phyloP scores from a whole-genome alignment of 805 yeast genomes.

The Pichia rugopelliculosa region DNA sequence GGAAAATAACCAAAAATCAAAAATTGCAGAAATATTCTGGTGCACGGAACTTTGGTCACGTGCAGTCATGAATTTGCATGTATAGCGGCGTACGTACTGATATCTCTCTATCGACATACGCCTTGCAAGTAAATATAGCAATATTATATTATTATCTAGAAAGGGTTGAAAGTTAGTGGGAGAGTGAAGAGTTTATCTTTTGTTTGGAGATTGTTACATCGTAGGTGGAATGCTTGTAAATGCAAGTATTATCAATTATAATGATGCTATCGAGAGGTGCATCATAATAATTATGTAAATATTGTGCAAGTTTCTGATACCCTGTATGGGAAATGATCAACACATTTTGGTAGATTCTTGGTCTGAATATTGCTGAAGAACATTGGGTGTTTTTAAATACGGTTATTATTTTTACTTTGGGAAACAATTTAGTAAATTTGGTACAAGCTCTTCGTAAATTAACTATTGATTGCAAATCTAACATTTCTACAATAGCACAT shows the following conservation, averaged over 20 bases:
- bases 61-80: not conserved
- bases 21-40: too few species aligned
- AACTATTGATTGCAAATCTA: not conserved
- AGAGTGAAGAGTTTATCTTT: not conserved
- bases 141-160: too few species aligned
- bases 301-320: not conserved
- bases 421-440: not conserved
- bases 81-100: too few species aligned
- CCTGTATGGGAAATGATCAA: not conserved
- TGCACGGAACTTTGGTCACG: not conserved
- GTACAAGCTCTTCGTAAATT: not conserved
- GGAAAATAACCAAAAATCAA: not conserved
- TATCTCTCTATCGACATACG: too few species aligned
- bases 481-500: not conserved
- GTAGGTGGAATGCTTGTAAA: not conserved
- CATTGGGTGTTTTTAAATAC: not conserved
- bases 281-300: not conserved
- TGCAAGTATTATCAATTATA: not conserved
- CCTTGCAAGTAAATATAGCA: too few species aligned
- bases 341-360: not conserved
- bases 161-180: too few species aligned
- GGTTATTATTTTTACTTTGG: not conserved
- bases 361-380: not conserved
- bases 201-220: not conserved
- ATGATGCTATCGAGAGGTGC: not conserved